Conservation (phyloP, 116 monocot species). For the Phalaenopsis hybrid region DNA sequence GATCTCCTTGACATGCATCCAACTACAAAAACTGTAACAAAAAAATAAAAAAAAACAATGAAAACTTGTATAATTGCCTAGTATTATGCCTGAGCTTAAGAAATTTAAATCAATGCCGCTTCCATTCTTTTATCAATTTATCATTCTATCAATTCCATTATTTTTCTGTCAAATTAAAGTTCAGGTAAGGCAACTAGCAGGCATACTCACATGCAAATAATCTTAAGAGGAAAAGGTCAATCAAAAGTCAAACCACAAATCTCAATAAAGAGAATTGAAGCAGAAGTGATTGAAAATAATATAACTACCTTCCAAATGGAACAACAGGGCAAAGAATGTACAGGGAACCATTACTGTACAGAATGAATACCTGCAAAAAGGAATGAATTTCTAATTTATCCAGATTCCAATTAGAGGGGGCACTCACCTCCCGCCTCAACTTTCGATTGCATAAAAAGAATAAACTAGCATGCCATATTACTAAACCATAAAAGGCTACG, state of each 20-base stretch:
- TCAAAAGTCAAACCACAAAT: neutral
- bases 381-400: neutral
- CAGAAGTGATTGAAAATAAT: neutral
- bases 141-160: neutral
- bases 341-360: slow-evolving; percentile 65
- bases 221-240: neutral
- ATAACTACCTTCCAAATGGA: slow-evolving; percentile 68
- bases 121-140: neutral
- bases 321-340: slow-evolving; percentile 69
- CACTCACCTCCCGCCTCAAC: neutral
- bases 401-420: neutral
- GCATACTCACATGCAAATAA: neutral
- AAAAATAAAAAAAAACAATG: neutral
- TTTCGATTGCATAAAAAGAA: neutral
- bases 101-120: neutral
- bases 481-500: neutral
- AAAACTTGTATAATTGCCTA: neutral
- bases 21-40: slow-evolving; percentile 50
- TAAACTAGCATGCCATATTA: neutral
- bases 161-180: neutral
- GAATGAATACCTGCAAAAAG: slow-evolving; percentile 52
- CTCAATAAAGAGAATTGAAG: neutral
- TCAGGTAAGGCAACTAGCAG: neutral
- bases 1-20: slow-evolving; percentile 56
- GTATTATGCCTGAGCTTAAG: neutral